Evolutionary conservation across 176 grass and related monocot species (phyloP).

Genomic region (Areca catechu): DNA sequence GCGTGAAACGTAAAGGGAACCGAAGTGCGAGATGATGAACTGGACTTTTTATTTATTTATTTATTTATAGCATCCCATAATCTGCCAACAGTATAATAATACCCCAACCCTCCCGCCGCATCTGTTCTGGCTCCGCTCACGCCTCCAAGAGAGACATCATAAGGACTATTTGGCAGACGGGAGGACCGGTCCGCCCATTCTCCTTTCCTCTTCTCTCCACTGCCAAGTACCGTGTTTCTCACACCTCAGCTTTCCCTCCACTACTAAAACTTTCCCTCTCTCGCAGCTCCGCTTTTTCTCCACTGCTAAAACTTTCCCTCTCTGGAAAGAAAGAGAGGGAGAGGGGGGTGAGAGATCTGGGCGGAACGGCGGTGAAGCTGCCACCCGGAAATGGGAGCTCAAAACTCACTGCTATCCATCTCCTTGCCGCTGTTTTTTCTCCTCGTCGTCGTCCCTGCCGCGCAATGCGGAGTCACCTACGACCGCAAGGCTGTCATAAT

Average conservation of each 20-base stretch:
- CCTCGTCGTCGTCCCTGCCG: slow-evolving; percentile 21
- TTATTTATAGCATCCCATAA: no score
- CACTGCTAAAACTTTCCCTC: neutral
- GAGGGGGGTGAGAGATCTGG: slow-evolving; percentile 29
- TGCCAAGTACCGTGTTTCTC: slow-evolving; percentile 10
- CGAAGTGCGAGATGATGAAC: no score
- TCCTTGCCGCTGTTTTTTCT: neutral
- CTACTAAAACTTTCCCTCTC: neutral
- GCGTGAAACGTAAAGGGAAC: neutral
- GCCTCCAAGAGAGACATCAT: slow-evolving; percentile 18
- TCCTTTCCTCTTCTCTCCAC: slow-evolving; percentile 21
- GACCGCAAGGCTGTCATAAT: slow-evolving; percentile 84
- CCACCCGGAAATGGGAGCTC: slow-evolving; percentile 14
- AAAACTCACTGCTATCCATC: slow-evolving; percentile 15
- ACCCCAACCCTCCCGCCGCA: neutral
- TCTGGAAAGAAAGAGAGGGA: neutral
- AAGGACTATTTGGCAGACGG: slow-evolving; percentile 14
- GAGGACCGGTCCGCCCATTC: slow-evolving; percentile 34
- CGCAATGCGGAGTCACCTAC: slow-evolving; percentile 63
- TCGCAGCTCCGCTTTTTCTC: slow-evolving; percentile 11
- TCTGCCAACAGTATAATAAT: neutral
- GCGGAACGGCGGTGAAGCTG: slow-evolving; percentile 6
- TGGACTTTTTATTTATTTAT: no score
- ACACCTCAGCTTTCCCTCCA: slow-evolving; percentile 19
- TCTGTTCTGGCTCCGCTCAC: slow-evolving; percentile 10